Percentiles rank a stretch among this genome's conserved stretches.
phyloP scores from a whole-genome alignment of 140 eudicot species.

The Oenanthe javanica region DNA sequence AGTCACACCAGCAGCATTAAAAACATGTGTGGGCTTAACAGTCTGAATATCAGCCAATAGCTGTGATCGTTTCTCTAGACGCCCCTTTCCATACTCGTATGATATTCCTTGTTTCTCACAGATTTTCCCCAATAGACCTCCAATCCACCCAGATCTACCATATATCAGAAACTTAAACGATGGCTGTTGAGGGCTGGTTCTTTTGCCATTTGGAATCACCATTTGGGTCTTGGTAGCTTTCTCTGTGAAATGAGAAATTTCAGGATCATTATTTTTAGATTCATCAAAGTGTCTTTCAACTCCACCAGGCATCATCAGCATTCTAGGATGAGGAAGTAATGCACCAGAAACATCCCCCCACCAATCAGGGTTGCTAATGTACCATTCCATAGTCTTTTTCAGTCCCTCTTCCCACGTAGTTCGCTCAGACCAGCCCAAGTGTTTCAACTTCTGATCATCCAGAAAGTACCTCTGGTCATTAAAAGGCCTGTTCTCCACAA shows the following conservation, averaged over 20 bases:
- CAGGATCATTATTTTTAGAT: neutral
- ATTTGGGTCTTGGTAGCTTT: neutral
- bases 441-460: slow-evolving; percentile 66
- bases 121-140: neutral
- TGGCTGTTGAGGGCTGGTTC: neutral
- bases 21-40: neutral
- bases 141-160: neutral
- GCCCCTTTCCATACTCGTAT: neutral
- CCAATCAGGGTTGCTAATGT: slow-evolving; percentile 73
- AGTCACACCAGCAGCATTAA: neutral
- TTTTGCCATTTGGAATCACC: neutral
- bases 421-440: slow-evolving; percentile 66
- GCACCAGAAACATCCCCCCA: slow-evolving; percentile 98
- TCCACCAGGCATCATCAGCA: slow-evolving; percentile 93
- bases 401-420: slow-evolving; percentile 82
- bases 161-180: neutral
- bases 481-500: slow-evolving; percentile 78
- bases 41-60: neutral
- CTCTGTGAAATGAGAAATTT: neutral
- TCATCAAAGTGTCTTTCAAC: slow-evolving; percentile 41
- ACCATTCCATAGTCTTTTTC: slow-evolving; percentile 80
- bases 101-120: neutral
- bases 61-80: neutral
- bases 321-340: slow-evolving; percentile 82
- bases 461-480: slow-evolving; percentile 76